Percentiles rank a stretch among this genome's conserved stretches.
Evolutionary conservation across 2,329 filamentous ascomycete species (phyloP).

Genomic region (Talaromyces piceae): DNA sequence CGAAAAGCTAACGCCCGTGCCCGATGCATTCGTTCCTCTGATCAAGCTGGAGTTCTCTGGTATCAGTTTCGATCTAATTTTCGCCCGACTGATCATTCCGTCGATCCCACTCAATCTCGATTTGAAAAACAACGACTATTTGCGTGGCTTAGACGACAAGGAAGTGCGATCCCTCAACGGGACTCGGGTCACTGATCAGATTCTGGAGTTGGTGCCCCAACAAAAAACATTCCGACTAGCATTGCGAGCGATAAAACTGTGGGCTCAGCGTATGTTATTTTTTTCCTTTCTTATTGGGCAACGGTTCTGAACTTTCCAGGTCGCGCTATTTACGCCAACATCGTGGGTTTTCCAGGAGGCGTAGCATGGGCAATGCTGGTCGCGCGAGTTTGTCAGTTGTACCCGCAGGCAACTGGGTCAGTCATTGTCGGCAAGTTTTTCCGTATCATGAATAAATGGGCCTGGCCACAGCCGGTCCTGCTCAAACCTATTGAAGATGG

Average conservation of each 20-base stretch:
- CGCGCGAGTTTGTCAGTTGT: slow-evolving; percentile 89
- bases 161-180: slow-evolving; percentile 89
- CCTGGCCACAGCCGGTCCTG: slow-evolving; percentile 88
- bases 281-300: slow-evolving; percentile 7
- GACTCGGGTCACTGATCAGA: slow-evolving; percentile 88
- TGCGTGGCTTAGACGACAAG: slow-evolving; percentile 78
- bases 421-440: slow-evolving; percentile 94
- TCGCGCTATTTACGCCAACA: slow-evolving; percentile 89
- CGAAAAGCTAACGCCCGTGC: slow-evolving; percentile 74
- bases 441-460: slow-evolving; percentile 81
- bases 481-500: slow-evolving; percentile 82
- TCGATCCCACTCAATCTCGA: slow-evolving; percentile 66
- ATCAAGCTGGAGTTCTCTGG: slow-evolving; percentile 91
- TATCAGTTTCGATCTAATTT: slow-evolving; percentile 93
- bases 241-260: slow-evolving; percentile 86
- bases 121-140: slow-evolving; percentile 72
- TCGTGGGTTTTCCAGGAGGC: slow-evolving; percentile 92
- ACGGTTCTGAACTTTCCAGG: too few species aligned
- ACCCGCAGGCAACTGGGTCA: slow-evolving; percentile 82
- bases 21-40: slow-evolving; percentile 89
- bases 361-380: slow-evolving; percentile 98
- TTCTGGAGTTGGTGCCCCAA: slow-evolving; percentile 80
- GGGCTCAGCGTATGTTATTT: slow-evolving; percentile 62
- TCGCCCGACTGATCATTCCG: slow-evolving; percentile 65
- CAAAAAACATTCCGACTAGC: slow-evolving; percentile 83